phyloP scores from a whole-genome alignment of 208 protist species.

The Giardia muris region DNA sequence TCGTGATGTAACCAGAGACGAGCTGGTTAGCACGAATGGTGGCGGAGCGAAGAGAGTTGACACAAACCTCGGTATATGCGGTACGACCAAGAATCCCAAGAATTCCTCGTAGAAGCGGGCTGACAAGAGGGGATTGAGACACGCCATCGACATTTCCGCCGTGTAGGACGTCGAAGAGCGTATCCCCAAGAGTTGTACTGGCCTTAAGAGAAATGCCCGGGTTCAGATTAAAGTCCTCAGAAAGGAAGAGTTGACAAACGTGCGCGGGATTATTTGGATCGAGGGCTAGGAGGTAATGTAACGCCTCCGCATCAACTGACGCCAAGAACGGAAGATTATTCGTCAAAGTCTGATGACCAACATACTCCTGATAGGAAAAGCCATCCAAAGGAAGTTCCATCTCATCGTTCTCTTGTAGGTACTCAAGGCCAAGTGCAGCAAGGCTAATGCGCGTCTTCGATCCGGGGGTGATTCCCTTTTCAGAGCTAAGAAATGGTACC shows the following conservation, averaged over 20 bases:
- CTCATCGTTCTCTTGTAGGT: neutral
- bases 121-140: neutral
- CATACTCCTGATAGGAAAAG: neutral
- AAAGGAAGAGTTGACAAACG: neutral
- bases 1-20: neutral
- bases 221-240: neutral
- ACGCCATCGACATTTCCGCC: neutral
- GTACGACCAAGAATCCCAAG: neutral
- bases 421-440: neutral
- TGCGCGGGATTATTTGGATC: neutral
- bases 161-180: neutral
- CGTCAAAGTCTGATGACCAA: neutral
- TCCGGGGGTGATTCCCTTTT: too few relatives aligned
- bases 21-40: neutral
- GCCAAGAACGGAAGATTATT: neutral
- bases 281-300: neutral
- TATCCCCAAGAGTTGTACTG: neutral
- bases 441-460: too few relatives aligned
- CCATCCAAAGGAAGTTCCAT: neutral
- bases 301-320: neutral
- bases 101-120: neutral
- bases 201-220: neutral
- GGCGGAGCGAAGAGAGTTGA: neutral
- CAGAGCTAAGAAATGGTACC: too few relatives aligned
- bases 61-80: neutral